Conservation (phyloP, 495 filamentous ascomycete species). For the Stereocaulon alpinum region DNA sequence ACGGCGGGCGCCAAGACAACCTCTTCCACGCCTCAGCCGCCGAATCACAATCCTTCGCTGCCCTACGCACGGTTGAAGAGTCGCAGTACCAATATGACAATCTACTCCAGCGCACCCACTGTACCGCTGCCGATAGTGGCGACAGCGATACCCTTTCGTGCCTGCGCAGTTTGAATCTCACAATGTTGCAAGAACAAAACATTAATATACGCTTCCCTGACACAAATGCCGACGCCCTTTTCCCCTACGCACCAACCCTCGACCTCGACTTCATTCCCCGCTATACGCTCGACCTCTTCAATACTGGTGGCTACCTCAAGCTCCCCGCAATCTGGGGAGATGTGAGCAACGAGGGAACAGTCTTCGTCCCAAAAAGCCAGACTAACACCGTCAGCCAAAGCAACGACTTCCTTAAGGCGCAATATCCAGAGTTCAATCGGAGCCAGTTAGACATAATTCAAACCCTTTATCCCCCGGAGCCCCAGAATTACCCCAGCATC, state of each 20-base stretch:
- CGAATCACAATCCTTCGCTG: slow-evolving; percentile 56
- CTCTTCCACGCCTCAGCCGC: slow-evolving; percentile 55
- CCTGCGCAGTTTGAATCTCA: slow-evolving; percentile 41
- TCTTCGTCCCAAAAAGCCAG: slow-evolving; percentile 47
- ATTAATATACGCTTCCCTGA: slow-evolving; percentile 45
- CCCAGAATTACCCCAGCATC: slow-evolving; percentile 31
- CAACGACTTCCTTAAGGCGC: slow-evolving; percentile 46
- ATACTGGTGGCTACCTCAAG: slow-evolving; percentile 50
- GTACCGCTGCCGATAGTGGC: slow-evolving; percentile 25
- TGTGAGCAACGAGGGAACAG: slow-evolving; percentile 59
- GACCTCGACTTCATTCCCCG: slow-evolving; percentile 50
- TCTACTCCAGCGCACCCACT: slow-evolving; percentile 47
- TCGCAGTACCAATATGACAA: slow-evolving; percentile 57
- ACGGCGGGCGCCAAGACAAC: slow-evolving; percentile 42
- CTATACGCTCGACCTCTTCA: slow-evolving; percentile 49
- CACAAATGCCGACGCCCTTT: slow-evolving; percentile 38
- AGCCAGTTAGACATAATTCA: slow-evolving; percentile 47
- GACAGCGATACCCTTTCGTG: slow-evolving; percentile 44
- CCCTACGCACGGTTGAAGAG: slow-evolving; percentile 46
- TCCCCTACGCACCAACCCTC: slow-evolving; percentile 48
- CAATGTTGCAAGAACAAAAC: slow-evolving; percentile 43
- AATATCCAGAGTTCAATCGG: slow-evolving; percentile 49
- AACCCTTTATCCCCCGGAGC: slow-evolving; percentile 44
- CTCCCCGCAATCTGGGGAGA: slow-evolving; percentile 63
- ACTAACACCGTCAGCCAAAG: slow-evolving; percentile 34